A percentile compares a stretch with the other conserved stretches of the same genome.
These are phyloP conservation scores for Dothidotthia symphoricarpi DNA, from an alignment of 2,329 filamentous ascomycete genomes.

Conservation along the genomic window DNA sequence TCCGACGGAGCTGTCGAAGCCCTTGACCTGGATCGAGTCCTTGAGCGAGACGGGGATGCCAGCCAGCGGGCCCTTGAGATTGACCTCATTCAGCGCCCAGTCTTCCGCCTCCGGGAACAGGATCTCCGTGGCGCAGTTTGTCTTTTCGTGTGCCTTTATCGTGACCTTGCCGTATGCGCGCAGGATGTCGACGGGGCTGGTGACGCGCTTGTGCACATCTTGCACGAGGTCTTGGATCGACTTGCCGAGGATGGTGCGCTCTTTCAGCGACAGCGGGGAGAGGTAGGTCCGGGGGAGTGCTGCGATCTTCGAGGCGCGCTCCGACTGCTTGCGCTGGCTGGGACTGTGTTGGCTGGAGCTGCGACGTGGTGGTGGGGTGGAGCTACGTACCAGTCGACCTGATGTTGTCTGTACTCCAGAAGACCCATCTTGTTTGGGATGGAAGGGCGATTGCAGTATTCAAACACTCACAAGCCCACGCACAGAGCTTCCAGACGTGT, in stretches of 20 bases:
- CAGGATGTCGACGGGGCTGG: conserved; percentile 71
- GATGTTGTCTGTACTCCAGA: conserved; percentile 69
- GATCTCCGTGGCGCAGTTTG: conserved; percentile 87
- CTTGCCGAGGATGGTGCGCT: conserved; percentile 66
- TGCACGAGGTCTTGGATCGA: conserved; percentile 76
- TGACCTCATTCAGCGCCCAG: conserved; percentile 63
- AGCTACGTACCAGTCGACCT: conserved; percentile 63
- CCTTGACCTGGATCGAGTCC: conserved; percentile 71
- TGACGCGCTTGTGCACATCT: conserved; percentile 68
- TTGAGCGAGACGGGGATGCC: conserved; percentile 87
- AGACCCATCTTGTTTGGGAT: conserved; percentile 50
- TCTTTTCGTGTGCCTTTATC: conserved; percentile 76
- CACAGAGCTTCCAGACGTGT: conserved; percentile 6
- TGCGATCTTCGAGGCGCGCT: conserved; percentile 68
- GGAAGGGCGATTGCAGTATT: conserved; percentile 1
- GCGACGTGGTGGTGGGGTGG: conserved; percentile 6
- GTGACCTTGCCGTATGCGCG: conserved; percentile 84
- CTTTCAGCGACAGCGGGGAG: conserved; percentile 60
- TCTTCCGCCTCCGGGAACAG: conserved; percentile 74
- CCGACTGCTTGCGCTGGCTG: conserved; percentile 76
- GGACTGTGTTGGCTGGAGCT: conserved; percentile 12
- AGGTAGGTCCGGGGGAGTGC: conserved; percentile 66
- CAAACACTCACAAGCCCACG: conserved; percentile 1
- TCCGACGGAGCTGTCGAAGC: conserved; percentile 79
- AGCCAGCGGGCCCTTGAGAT: conserved; percentile 77